Conservation (phyloP, 192 early-diverging fungal species). For the Chytriomyces hyalinus region DNA sequence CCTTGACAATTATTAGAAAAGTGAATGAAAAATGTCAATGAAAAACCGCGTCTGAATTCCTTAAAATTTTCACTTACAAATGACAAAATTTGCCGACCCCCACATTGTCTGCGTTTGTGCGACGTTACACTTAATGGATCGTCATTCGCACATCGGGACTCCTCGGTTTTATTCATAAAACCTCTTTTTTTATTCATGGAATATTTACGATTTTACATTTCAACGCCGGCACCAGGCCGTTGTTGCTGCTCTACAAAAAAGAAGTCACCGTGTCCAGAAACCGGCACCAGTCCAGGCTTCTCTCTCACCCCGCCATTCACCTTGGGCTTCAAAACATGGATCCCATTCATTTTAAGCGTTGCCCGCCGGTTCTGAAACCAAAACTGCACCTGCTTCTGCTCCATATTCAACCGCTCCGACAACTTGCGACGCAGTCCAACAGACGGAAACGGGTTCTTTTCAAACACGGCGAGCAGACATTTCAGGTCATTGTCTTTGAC, state of each 20-base stretch:
- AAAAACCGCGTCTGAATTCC: too few species aligned
- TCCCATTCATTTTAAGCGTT: constrained; percentile 19
- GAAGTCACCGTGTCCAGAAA: neutral
- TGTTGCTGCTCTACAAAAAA: constrained; percentile 1
- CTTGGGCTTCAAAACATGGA: constrained; percentile 30
- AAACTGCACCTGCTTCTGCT: constrained; percentile 24
- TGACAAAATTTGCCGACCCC: too few species aligned
- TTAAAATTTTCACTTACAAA: too few species aligned
- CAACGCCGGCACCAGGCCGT: neutral
- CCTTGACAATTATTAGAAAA: too few species aligned
- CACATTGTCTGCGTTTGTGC: too few species aligned
- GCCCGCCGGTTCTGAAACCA: constrained; percentile 31
- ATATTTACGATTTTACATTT: neutral
- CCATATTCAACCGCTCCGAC: neutral
- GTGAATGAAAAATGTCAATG: too few species aligned
- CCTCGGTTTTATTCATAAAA: too few species aligned
- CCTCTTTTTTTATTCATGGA: too few species aligned
- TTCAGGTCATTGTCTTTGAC: neutral
- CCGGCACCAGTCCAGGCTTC: neutral
- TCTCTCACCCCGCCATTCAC: neutral
- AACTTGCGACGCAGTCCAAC: neutral
- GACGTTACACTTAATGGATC: too few species aligned
- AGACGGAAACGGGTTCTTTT: neutral
- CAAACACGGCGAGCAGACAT: neutral
- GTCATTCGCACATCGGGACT: too few species aligned